phyloP scores from a whole-genome alignment of 768 basidiomycete genomes.

The Leucocoprinus birnbaumii region DNA sequence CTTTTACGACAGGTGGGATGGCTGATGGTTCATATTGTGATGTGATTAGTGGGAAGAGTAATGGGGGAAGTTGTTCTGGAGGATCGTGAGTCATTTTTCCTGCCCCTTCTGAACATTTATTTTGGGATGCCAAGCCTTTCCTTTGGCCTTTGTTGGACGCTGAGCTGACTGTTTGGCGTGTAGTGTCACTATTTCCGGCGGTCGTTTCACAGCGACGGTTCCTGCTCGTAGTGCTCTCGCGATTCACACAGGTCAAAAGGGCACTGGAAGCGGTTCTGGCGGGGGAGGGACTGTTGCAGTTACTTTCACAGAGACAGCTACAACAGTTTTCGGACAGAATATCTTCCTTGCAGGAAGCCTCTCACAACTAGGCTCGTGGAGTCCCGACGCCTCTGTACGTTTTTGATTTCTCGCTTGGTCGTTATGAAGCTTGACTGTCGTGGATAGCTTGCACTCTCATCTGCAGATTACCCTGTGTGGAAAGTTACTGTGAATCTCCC shows the following conservation, averaged over 20 bases:
- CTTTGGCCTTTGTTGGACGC: not conserved
- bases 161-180: not conserved
- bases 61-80: constrained; percentile 45
- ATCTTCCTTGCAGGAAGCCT: constrained; percentile 59
- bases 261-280: constrained; percentile 22
- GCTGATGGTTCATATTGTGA: constrained; percentile 64
- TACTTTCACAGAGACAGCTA: constrained; percentile 52
- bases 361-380: constrained; percentile 52
- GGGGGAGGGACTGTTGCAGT: constrained; percentile 31
- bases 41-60: constrained; percentile 48
- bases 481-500: constrained; percentile 47
- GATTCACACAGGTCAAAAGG: constrained; percentile 46
- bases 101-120: not conserved
- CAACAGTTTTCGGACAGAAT: constrained; percentile 59
- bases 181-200: constrained; percentile 49
- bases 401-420: not conserved
- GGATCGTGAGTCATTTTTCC: constrained; percentile 34
- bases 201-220: constrained; percentile 48
- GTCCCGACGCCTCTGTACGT: constrained; percentile 41
- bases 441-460: constrained; percentile 45
- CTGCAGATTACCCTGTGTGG: constrained; percentile 55
- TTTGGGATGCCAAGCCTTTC: not conserved
- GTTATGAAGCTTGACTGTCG: not conserved
- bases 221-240: constrained; percentile 52
- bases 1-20: constrained; percentile 51